Conservation (phyloP, 2,329 filamentous ascomycete genomes). For the Fusarium beomiforme region DNA sequence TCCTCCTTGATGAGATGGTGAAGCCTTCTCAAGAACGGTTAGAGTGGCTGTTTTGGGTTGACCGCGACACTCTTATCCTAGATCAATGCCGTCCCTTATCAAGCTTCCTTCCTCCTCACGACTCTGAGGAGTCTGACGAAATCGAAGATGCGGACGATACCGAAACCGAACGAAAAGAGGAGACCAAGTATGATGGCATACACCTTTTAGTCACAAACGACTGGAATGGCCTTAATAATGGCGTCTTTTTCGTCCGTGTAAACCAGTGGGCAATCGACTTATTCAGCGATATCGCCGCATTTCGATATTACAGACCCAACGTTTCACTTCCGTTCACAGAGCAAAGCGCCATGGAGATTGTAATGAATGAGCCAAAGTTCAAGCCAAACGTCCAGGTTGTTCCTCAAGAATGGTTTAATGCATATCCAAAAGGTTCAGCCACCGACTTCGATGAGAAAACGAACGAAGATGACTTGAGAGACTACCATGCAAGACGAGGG, state of each 20-base stretch:
- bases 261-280: not conserved
- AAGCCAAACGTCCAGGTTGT: not conserved
- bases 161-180: not conserved
- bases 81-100: not conserved
- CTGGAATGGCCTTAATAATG: slow-evolving; percentile 1
- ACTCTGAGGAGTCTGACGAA: not conserved
- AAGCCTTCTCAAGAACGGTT: not conserved
- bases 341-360: not conserved
- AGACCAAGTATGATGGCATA: not conserved
- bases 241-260: not conserved
- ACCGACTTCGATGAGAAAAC: not conserved
- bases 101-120: not conserved
- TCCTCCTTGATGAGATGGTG: not conserved
- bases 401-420: not conserved
- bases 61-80: not conserved
- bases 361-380: not conserved
- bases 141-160: not conserved
- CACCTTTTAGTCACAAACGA: not conserved
- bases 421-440: not conserved
- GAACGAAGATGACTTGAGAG: not conserved
- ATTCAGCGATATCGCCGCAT: not conserved
- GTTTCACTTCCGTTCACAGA: not conserved
- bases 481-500: not conserved
- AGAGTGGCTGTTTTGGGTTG: not conserved
- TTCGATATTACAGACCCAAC: not conserved